Conservation (phyloP, 1,284 basidiomycete genomes). For the Apiotrichum porosum region DNA sequence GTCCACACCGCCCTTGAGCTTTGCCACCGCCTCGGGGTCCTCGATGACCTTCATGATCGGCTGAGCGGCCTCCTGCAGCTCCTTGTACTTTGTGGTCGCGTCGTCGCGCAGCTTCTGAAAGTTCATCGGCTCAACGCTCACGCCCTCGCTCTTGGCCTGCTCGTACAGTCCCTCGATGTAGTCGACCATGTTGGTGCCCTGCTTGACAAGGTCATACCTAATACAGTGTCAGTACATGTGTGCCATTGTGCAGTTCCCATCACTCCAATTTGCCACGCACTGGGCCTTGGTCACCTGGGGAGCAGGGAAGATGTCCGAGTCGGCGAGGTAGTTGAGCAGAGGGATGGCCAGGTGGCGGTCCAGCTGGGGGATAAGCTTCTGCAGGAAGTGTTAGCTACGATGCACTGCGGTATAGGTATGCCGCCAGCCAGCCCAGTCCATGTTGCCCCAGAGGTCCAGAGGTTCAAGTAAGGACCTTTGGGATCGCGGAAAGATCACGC, state of each 20-base stretch:
- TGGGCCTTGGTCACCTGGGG: slow-evolving; percentile 46
- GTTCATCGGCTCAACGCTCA: slow-evolving; percentile 50
- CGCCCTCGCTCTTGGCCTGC: slow-evolving; percentile 56
- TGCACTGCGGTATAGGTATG: neutral
- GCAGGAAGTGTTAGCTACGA: slow-evolving; percentile 29
- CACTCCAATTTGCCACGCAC: slow-evolving; percentile 24
- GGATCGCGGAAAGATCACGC: no score
- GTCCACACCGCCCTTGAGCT: slow-evolving; percentile 71
- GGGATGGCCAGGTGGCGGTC: slow-evolving; percentile 93
- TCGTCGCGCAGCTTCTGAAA: slow-evolving; percentile 73
- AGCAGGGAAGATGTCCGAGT: slow-evolving; percentile 44
- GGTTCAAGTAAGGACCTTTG: no score
- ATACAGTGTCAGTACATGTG: neutral
- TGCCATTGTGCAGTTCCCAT: neutral
- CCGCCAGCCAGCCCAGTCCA: no score
- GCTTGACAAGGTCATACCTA: slow-evolving; percentile 88
- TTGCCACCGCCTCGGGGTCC: slow-evolving; percentile 81
- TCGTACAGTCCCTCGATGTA: slow-evolving; percentile 75
- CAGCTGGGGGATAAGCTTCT: slow-evolving; percentile 86
- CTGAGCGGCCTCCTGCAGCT: slow-evolving; percentile 80
- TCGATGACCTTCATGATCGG: slow-evolving; percentile 93
- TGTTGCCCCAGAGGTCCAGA: no score
- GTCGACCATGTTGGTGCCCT: slow-evolving; percentile 95
- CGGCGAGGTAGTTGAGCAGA: slow-evolving; percentile 77
- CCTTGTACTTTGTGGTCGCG: slow-evolving; percentile 76